These are phyloP conservation scores for Pyricularia grisea DNA, from an alignment of 2,329 filamentous ascomycete genomes.

Conservation along the genomic window DNA sequence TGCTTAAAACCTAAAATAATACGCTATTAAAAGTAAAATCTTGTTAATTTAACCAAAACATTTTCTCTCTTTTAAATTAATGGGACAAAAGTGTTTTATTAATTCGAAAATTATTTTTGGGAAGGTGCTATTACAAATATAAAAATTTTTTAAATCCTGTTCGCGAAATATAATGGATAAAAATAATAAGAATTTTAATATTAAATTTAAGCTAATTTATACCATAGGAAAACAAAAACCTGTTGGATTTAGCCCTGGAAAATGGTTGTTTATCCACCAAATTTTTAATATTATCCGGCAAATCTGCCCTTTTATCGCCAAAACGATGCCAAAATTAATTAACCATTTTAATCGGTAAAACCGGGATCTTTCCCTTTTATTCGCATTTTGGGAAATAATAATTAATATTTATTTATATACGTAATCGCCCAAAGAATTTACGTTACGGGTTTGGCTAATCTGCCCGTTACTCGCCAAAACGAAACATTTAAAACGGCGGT, in stretches of 20 bases:
- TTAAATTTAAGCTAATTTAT: constrained; percentile 54
- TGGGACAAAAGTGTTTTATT: constrained; percentile 37
- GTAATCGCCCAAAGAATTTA: constrained; percentile 31
- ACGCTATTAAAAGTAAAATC: constrained; percentile 38
- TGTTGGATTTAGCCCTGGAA: constrained; percentile 40
- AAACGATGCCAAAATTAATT: constrained; percentile 21
- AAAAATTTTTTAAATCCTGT: constrained; percentile 16
- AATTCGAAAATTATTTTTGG: background rate
- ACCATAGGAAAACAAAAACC: constrained; percentile 43
- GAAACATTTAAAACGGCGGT: no score
- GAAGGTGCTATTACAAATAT: background rate
- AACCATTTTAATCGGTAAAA: constrained; percentile 24
- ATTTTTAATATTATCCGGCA: constrained; percentile 26
- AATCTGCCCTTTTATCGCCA: constrained; percentile 20
- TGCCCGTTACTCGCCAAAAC: no score
- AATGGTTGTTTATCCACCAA: constrained; percentile 48
- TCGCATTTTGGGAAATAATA: constrained; percentile 31
- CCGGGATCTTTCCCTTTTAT: constrained; percentile 35
- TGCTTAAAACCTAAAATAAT: constrained; percentile 29
- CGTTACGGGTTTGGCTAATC: constrained; percentile 20
- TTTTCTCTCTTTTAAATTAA: constrained; percentile 52
- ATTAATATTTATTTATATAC: constrained; percentile 16
- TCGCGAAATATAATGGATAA: constrained; percentile 54
- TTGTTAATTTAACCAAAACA: constrained; percentile 56
- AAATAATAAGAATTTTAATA: constrained; percentile 53